Percentiles rank a stretch among this genome's conserved stretches.
Evolutionary conservation across 2,329 filamentous ascomycete genomes (phyloP).

Genomic region (Pleoardoris graminearum): DNA sequence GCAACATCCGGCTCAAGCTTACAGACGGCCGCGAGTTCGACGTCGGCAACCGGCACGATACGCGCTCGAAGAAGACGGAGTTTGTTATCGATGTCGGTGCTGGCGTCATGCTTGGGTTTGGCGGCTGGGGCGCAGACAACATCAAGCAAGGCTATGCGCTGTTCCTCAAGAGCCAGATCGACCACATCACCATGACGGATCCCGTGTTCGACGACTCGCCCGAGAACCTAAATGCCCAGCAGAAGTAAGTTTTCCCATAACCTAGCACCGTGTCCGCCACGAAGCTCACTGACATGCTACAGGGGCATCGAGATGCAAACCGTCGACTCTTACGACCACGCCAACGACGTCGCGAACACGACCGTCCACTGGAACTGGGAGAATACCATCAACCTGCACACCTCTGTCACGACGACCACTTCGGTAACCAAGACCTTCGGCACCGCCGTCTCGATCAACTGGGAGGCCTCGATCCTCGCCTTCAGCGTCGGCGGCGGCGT

Average conservation of each 20-base stretch:
- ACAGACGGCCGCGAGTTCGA: neutral
- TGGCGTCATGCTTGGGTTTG: neutral
- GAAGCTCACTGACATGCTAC: neutral
- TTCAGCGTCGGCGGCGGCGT: slow-evolving; percentile 1
- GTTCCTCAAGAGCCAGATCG: neutral
- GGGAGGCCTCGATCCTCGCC: neutral
- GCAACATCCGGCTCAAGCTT: neutral
- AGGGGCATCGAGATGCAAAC: neutral
- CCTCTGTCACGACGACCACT: neutral
- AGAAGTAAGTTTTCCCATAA: neutral
- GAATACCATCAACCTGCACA: neutral
- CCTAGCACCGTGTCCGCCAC: neutral
- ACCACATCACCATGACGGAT: neutral
- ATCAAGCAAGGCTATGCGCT: neutral
- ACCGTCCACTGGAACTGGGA: neutral
- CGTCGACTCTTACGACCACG: neutral
- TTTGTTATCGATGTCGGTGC: neutral
- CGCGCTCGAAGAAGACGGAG: neutral
- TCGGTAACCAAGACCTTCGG: neutral
- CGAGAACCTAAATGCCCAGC: neutral
- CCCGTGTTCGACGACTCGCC: neutral
- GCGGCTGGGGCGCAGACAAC: neutral
- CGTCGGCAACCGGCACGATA: neutral
- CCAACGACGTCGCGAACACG: neutral
- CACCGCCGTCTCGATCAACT: neutral